Percentiles rank a stretch among this genome's conserved stretches.
These are phyloP conservation scores for Neurospora sp. DNA, from an alignment of 495 filamentous ascomycete genomes.

Conservation along the genomic window DNA sequence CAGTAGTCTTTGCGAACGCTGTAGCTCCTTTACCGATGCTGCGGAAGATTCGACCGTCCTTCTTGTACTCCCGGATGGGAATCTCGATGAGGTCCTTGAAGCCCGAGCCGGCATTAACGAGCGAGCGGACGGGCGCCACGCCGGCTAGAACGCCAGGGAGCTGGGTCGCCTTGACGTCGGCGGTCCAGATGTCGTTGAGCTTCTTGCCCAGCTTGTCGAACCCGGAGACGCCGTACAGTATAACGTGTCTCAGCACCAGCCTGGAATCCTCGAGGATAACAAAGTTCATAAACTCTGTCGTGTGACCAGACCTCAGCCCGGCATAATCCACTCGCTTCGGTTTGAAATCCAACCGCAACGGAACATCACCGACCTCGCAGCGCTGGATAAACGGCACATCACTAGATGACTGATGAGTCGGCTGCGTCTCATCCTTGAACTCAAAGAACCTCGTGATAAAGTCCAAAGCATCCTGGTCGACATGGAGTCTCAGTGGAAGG, in stretches of 20 bases:
- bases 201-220: constrained; percentile 81
- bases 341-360: constrained; percentile 88
- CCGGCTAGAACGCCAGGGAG: constrained; percentile 83
- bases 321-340: constrained; percentile 94
- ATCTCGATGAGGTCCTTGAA: constrained; percentile 78
- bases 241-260: constrained; percentile 77
- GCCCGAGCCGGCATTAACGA: constrained; percentile 84
- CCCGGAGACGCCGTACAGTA: constrained; percentile 83
- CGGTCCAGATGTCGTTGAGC: constrained; percentile 96
- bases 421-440: constrained; percentile 73
- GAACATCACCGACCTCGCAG: constrained; percentile 74
- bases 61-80: constrained; percentile 84
- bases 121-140: constrained; percentile 74
- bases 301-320: constrained; percentile 91
- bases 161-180: constrained; percentile 82
- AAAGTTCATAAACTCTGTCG: constrained; percentile 99
- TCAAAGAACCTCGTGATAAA: constrained; percentile 97
- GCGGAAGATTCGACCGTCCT: constrained; percentile 85
- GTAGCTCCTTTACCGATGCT: constrained; percentile 83
- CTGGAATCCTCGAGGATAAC: constrained; percentile 82
- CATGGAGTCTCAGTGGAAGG: constrained; percentile 81
- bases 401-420: constrained; percentile 39
- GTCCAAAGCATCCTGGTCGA: constrained; percentile 96
- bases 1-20: constrained; percentile 85
- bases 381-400: constrained; percentile 87